Evolutionary conservation across 164 flowering plant genomes (phyloP).

Genomic region (Berberis vulgaris): DNA sequence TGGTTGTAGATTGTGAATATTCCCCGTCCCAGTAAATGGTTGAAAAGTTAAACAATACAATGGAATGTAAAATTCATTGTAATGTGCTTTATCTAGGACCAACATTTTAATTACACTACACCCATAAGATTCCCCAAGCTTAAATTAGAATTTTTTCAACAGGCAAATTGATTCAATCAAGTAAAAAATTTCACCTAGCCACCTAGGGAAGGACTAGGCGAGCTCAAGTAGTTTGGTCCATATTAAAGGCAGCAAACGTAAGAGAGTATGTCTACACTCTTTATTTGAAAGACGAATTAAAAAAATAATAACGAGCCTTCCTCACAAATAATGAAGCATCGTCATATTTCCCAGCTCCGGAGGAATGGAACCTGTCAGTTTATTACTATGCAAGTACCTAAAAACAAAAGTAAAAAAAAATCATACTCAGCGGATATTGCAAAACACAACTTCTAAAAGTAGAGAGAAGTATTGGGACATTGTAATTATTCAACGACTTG

Average conservation of each 20-base stretch:
- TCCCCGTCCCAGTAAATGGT: background rate
- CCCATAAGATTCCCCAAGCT: too few relatives aligned
- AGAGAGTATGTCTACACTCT: background rate
- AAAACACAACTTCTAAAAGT: background rate
- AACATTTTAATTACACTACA: too few relatives aligned
- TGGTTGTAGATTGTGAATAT: background rate
- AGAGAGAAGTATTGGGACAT: background rate
- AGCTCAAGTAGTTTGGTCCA: too few relatives aligned
- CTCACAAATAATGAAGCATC: constrained; percentile 87
- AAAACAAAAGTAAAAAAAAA: background rate
- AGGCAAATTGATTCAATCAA: too few relatives aligned
- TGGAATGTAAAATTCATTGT: background rate
- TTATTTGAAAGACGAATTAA: background rate
- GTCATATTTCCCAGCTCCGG: constrained; percentile 97
- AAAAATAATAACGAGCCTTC: background rate
- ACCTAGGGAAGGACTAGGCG: too few relatives aligned
- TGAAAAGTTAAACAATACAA: too few relatives aligned
- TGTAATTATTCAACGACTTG: too few relatives aligned
- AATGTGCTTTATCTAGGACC: too few relatives aligned
- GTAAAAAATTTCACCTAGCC: too few relatives aligned
- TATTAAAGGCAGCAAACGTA: background rate
- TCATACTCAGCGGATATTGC: background rate
- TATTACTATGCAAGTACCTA: constrained; percentile 90
- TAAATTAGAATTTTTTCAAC: too few relatives aligned
- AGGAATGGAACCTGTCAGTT: constrained; percentile 72